Conservation (phyloP, 441 rosid species). For the Hypseocharis bilobata region DNA sequence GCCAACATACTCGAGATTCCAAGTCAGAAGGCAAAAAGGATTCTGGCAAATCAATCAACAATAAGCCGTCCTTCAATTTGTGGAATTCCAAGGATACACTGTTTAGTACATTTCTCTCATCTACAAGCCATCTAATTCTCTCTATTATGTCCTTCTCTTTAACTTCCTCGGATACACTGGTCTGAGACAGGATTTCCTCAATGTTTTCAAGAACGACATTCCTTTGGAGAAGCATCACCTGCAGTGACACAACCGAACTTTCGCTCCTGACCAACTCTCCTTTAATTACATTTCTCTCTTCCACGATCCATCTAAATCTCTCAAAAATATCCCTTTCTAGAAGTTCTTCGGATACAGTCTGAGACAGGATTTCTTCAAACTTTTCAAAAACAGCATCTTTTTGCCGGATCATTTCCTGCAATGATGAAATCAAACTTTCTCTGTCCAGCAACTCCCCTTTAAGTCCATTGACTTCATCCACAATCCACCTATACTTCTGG, state of each 20-base stretch:
- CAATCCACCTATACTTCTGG: slow-evolving; percentile 23
- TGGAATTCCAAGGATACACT: slow-evolving; percentile 39
- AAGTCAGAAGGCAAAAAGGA: slow-evolving; percentile 41
- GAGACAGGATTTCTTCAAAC: neutral
- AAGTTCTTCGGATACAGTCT: slow-evolving; percentile 1
- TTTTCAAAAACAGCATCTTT: slow-evolving; percentile 2
- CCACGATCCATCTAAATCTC: slow-evolving; percentile 3
- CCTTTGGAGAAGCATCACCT: slow-evolving; percentile 7
- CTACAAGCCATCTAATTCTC: slow-evolving; percentile 52
- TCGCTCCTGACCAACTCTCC: slow-evolving; percentile 3
- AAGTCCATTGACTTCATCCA: slow-evolving; percentile 4
- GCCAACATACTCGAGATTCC: slow-evolving; percentile 58
- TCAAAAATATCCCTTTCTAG: slow-evolving; percentile 1
- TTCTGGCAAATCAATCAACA: slow-evolving; percentile 54
- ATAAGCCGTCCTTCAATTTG: slow-evolving; percentile 48
- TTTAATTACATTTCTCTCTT: neutral
- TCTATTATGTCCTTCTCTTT: slow-evolving; percentile 17
- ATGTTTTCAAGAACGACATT: slow-evolving; percentile 1
- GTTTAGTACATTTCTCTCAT: slow-evolving; percentile 51
- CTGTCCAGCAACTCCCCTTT: slow-evolving; percentile 1
- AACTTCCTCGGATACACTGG: neutral
- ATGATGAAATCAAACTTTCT: neutral
- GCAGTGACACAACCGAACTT: slow-evolving; percentile 1
- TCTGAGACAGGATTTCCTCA: slow-evolving; percentile 1
- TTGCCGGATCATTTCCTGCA: slow-evolving; percentile 1